Conservation (phyloP, 495 filamentous ascomycete species). For the Apodospora peruviana region DNA sequence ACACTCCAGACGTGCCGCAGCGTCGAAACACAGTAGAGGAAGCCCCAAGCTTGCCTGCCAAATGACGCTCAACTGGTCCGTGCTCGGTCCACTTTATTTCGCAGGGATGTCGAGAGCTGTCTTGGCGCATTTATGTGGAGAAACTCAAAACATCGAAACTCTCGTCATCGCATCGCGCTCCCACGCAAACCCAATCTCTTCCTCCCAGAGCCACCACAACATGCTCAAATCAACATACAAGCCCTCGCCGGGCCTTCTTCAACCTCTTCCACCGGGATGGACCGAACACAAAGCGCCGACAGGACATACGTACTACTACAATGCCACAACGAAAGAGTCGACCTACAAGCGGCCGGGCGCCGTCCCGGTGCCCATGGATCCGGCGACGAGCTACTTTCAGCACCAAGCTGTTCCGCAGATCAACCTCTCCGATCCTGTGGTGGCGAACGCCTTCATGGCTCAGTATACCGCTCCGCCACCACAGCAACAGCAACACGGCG, state of each 20-base stretch:
- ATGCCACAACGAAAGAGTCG: constrained; percentile 77
- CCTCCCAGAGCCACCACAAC: too few relatives aligned
- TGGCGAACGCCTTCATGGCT: constrained; percentile 43
- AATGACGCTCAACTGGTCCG: too few relatives aligned
- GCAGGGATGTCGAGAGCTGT: too few relatives aligned
- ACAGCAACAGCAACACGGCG: constrained; percentile 8
- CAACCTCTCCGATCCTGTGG: constrained; percentile 38
- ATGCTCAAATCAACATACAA: constrained; percentile 66
- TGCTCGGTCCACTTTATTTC: too few relatives aligned
- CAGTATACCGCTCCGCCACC: constrained; percentile 29
- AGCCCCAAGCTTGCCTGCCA: too few relatives aligned
- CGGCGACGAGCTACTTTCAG: constrained; percentile 31
- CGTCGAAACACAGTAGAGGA: too few relatives aligned
- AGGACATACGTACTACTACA: constrained; percentile 86
- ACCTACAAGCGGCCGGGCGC: constrained; percentile 70
- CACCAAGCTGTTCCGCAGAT: constrained; percentile 39
- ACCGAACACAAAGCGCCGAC: constrained; percentile 88
- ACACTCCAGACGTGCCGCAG: too few relatives aligned
- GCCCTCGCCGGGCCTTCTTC: constrained; percentile 33
- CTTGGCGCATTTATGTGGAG: too few relatives aligned
- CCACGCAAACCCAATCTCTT: not conserved
- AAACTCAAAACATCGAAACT: too few relatives aligned
- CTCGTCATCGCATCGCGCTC: not conserved
- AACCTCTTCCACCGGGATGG: constrained; percentile 75
- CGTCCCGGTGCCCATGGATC: constrained; percentile 24